A percentile compares a stretch with the other conserved stretches of the same genome.
Conservation (phyloP, 768 basidiomycete genomes). For the Kwoniella bestiolae region DNA sequence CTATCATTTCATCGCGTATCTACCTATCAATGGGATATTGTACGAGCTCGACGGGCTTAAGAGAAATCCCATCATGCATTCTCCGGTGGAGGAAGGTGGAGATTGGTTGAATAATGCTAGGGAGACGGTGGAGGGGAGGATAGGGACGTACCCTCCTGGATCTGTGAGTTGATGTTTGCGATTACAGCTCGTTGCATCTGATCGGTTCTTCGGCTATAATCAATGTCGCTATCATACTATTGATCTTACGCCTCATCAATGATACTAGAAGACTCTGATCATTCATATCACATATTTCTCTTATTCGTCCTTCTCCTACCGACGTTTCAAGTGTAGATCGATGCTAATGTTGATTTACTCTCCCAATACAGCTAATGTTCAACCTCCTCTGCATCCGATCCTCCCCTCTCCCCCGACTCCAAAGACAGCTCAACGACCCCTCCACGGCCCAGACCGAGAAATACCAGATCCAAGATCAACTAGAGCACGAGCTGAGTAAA, state of each 20-base stretch:
- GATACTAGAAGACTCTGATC: too few species aligned
- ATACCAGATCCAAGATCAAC: constrained; percentile 33
- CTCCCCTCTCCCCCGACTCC: constrained; percentile 74
- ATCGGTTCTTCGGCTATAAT: too few species aligned
- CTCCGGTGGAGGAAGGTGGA: constrained; percentile 66
- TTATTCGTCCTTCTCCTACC: too few species aligned
- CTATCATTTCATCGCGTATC: constrained; percentile 94
- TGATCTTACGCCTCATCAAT: not conserved
- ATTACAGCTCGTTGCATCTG: too few species aligned
- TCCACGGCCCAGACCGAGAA: constrained; percentile 22
- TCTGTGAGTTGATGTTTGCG: constrained; percentile 77
- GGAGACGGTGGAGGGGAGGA: constrained; percentile 83
- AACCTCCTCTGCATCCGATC: constrained; percentile 85
- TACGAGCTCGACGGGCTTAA: constrained; percentile 96
- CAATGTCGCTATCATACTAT: not conserved
- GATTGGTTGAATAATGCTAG: constrained; percentile 85
- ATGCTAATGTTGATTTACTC: not conserved
- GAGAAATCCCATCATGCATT: constrained; percentile 76
- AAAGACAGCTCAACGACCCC: constrained; percentile 63
- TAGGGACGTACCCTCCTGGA: constrained; percentile 85
- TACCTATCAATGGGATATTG: constrained; percentile 78
- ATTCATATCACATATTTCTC: too few species aligned
- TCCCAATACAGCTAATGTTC: constrained; percentile 73
- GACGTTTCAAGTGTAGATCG: too few species aligned
- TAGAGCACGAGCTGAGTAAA: constrained; percentile 47